Base-by-base conservation (phyloP, 2,329 filamentous ascomycete species). In the Aspergillus hiratsukae region DNA sequence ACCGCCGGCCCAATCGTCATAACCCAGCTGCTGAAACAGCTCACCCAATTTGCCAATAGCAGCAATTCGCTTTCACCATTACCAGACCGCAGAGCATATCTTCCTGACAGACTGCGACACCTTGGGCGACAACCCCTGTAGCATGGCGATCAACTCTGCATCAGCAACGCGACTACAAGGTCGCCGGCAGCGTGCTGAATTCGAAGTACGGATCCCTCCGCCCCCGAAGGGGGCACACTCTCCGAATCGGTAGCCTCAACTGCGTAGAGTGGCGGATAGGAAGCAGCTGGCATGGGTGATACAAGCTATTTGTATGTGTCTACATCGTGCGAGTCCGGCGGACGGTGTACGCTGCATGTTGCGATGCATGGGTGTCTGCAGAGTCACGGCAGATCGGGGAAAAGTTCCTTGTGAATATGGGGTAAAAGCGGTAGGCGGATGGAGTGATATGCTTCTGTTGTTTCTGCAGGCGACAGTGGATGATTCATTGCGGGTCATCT, bases 91-190 rank as follows among this genome's bases (percentile, higher is more conserved):
- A 6, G 52, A 40, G 4, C 61, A 62, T 48, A 63, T 58, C 2
- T 62, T 64, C 31, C 57, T 54, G 6, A 61, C 60, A 5, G 58
- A 62, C 41, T 57, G 56, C 21, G 50, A 61, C 51, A 53, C 53
- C 27, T 5, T 28, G 3, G 61, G 60, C 17, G 52, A 64, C 49
- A 62, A 56, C 27, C 27, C 51, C 2, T 64, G 61, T 40, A 43
- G 35, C n/a, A 23, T 19, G 17, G 54, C 58, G 3, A 28, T 29
- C 3, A n/a, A 57, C 58, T 60, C 1, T 64, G 54, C 46, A 57
- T 60, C 28, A 64, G 58, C 19, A 60, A 64, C 45, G 61, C 40
- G 51, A 48, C 21, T 61, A 62, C 43, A 60, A 64, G 41, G 61
- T 60, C 17, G 61, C 61, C 8, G 61, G 60, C 4, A 57, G 55